Evolutionary conservation across 139 green algal species (phyloP).

Genomic region (Tetradesmus lagerheimii): DNA sequence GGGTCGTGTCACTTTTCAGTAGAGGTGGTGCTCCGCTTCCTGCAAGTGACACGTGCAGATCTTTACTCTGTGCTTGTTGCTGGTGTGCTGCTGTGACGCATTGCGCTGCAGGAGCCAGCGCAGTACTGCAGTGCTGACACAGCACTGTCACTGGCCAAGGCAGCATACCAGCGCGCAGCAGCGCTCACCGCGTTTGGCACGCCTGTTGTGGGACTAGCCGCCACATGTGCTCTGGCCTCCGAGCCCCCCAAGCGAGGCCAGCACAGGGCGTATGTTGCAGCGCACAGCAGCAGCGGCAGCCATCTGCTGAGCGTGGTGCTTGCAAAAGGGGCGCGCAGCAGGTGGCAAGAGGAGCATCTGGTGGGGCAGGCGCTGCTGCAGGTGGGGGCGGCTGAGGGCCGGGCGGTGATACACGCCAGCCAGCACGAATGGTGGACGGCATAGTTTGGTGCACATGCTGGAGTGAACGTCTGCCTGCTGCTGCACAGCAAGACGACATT

Average conservation of each 20-base stretch:
- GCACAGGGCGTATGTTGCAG: constrained; percentile 72
- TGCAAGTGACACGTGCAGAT: not conserved
- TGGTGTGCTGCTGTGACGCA: not conserved
- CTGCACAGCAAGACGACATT: too few species aligned
- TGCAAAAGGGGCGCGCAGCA: constrained; percentile 69
- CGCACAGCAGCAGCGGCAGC: constrained; percentile 53
- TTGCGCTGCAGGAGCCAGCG: constrained; percentile 49
- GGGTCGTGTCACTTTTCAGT: too few species aligned
- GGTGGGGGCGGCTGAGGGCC: constrained; percentile 28
- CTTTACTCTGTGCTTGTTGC: not conserved
- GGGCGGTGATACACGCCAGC: too few species aligned
- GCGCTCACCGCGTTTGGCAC: constrained; percentile 66
- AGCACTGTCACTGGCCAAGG: constrained; percentile 68
- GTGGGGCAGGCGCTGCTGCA: constrained; percentile 68
- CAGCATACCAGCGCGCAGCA: constrained; percentile 77
- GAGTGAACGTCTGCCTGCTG: too few species aligned
- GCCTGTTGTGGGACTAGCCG: constrained; percentile 75
- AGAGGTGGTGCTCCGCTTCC: too few species aligned
- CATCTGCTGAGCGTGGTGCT: constrained; percentile 57
- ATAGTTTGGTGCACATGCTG: too few species aligned
- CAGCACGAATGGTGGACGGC: too few species aligned
- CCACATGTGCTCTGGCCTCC: constrained; percentile 81
- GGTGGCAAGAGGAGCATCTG: constrained; percentile 73
- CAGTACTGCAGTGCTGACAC: constrained; percentile 67
- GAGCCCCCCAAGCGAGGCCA: constrained; percentile 77